Evolutionary conservation across 805 yeast species (phyloP), one percentile per base, ranked within the genome.

Genomic region (Suhomyces canberraensis): DNA sequence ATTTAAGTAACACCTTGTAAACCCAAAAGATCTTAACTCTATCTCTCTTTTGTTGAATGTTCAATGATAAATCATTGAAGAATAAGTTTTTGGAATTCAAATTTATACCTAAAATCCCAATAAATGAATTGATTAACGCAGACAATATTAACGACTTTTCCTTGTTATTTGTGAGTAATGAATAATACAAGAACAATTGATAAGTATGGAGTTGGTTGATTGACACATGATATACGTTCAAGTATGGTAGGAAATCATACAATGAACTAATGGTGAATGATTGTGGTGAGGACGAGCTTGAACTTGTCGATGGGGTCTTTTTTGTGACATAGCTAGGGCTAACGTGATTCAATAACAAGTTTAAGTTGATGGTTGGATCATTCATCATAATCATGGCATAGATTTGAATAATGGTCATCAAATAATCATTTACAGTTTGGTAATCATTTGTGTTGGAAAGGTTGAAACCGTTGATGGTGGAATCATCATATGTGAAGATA

Each of bases 301-400:
- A 5, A 27, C 29, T 29, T 17, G 25, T 27, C 9, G 35, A 22
- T 17, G 35, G 27, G 22, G 33, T 36, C 19, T 31, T 35, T n/a
- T 35, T 28, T 25, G 32, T 31, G 13, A 27, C 28, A 30, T 60
- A 67, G 30, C 51, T 51, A 5, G 71, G 72, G 27, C 53, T 51
- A 1, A 56, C 39, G 43, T 67, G 73, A 38, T 65, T 68, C 35
- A 68, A 50, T 14, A 66, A 45, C 33, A 66, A 45, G 42, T 66
- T 61, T 60, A 75, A 45, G 55, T 66, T 56, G 53, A 64, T 51
- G 40, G 67, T 48, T 48, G 75, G 68, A 56, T 76, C 66, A 46
- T 73, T 75, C 56, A 76, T 66, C 60, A 71, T 68, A 17, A 76
- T 52, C 58, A 76, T 73, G 22, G 78, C 69, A 48, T 75, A 76